Percentiles rank a stretch among this genome's conserved stretches.
phyloP scores from a whole-genome alignment of 163 green algal genomes.

The Scenedesmus sp. region DNA sequence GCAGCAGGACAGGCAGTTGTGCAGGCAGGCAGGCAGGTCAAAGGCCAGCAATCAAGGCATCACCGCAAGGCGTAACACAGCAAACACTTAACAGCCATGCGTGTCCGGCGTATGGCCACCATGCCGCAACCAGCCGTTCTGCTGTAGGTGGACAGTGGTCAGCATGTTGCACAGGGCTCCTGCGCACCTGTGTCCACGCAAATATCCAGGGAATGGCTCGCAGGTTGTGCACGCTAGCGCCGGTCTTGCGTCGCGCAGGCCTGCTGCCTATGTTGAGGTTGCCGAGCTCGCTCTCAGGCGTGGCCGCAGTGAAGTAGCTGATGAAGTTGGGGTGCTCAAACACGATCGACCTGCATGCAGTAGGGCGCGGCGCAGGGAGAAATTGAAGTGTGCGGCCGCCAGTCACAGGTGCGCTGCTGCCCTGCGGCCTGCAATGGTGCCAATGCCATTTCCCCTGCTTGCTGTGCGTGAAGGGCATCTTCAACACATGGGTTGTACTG shows the following conservation, averaged over 20 bases:
- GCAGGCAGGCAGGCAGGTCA: neutral
- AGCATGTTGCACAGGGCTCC: too few species aligned
- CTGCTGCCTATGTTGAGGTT: conserved; percentile 93
- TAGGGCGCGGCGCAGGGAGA: neutral
- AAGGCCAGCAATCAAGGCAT: neutral
- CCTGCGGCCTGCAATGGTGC: neutral
- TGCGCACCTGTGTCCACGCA: conserved; percentile 88
- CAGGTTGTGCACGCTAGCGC: conserved; percentile 77
- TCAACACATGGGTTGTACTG: neutral
- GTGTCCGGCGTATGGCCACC: too few species aligned
- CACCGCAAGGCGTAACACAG: neutral
- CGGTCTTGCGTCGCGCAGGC: conserved; percentile 60
- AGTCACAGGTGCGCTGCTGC: neutral
- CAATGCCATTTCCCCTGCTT: neutral
- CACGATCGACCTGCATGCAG: conserved; percentile 73
- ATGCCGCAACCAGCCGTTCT: neutral
- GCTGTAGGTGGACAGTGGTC: neutral
- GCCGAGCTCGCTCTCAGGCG: conserved; percentile 90
- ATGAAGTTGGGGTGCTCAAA: conserved; percentile 90
- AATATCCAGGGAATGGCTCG: conserved; percentile 98
- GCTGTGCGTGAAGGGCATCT: neutral
- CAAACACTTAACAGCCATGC: too few species aligned
- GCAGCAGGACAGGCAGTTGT: conserved; percentile 44
- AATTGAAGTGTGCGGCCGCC: too few species aligned
- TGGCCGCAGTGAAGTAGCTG: conserved; percentile 90